Base-by-base conservation (phyloP, 345 rosid species). In the Crucihimalaya himalaica region DNA sequence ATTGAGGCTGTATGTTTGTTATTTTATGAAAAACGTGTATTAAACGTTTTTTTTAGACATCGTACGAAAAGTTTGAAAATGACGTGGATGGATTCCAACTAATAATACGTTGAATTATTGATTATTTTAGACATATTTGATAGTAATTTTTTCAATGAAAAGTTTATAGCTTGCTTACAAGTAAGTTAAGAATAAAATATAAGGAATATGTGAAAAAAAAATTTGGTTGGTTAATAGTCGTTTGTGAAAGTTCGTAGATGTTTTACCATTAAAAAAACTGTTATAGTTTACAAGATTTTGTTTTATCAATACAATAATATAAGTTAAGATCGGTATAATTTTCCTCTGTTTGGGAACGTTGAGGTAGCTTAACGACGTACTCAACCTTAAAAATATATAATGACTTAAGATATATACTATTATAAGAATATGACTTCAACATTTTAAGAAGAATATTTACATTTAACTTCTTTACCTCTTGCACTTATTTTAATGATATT, bases 21-120 rank as follows among this genome's bases (percentile, higher is more conserved):
- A 28, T 10, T 16, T 25, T 50, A 39, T 40, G 54, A 48, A 66
- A 66, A 74, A 74, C 73, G 68, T 66, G 46, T 21, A 25, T 28
- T 29, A 58, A 21, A 66, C 48, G 32, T 18, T 28, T 42, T 62
- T 62, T 1, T 55, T 25, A 15, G 43, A 55, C 50, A 12, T 72
- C 35, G 52, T 19, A 19, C n/a, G 9, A 42, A 46, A 34, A 12
- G 9, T 32, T 16, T 31, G 57, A 53, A 63, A 73, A 54, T 21
- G 63, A 39, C 20, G 64, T 13, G 16, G 35, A 54, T 45, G 46
- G 46, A 40, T 71, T 51, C 5, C 51, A 71, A 48, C 59, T 59
- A 32, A 20, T 15, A 16, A 29, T 2, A 9, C 23, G 23, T 62
- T 8, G 2, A 20, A 21, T 21, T 15, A 8, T 8, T 40, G 6